Conservation (phyloP, 2,329 filamentous ascomycete species). For the Pseudogymnoascus destructans region DNA sequence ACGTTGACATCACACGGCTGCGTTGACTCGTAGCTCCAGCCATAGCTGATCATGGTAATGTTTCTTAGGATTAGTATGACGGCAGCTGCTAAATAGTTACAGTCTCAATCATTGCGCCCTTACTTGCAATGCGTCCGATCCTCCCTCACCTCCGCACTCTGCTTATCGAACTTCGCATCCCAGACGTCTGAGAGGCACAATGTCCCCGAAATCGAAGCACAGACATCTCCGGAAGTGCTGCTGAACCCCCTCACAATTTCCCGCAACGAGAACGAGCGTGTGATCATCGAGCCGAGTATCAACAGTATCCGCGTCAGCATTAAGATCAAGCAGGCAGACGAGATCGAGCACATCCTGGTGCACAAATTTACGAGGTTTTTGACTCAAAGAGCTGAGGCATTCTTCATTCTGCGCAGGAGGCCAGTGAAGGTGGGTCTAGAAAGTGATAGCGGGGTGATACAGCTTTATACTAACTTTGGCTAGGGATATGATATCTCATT, state of each 20-base stretch:
- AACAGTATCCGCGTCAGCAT: slow-evolving; percentile 97
- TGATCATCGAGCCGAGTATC: slow-evolving; percentile 90
- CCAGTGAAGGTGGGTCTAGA: slow-evolving; percentile 62
- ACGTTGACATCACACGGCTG: slow-evolving; percentile 7
- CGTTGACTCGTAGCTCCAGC: slow-evolving; percentile 4
- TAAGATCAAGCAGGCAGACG: slow-evolving; percentile 98
- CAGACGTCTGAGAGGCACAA: slow-evolving; percentile 96
- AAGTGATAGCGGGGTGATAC: background rate
- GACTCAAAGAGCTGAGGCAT: slow-evolving; percentile 89
- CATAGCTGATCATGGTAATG: slow-evolving; percentile 5
- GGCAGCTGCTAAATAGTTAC: slow-evolving; percentile 8
- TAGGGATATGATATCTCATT: slow-evolving; percentile 98
- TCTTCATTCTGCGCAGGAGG: slow-evolving; percentile 92
- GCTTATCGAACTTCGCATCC: slow-evolving; percentile 92
- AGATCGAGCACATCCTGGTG: slow-evolving; percentile 95
- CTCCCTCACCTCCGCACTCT: slow-evolving; percentile 85
- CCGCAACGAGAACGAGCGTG: slow-evolving; percentile 92
- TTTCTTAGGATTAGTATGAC: background rate
- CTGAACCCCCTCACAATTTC: slow-evolving; percentile 83
- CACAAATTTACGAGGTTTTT: slow-evolving; percentile 98
- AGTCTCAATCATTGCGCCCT: slow-evolving; percentile 93
- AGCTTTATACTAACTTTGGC: slow-evolving; percentile 14
- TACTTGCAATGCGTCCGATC: slow-evolving; percentile 94
- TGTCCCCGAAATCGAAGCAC: slow-evolving; percentile 92
- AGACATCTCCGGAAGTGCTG: slow-evolving; percentile 83